phyloP scores from a whole-genome alignment of 305 asterid species.

The Solanum hybrid region DNA sequence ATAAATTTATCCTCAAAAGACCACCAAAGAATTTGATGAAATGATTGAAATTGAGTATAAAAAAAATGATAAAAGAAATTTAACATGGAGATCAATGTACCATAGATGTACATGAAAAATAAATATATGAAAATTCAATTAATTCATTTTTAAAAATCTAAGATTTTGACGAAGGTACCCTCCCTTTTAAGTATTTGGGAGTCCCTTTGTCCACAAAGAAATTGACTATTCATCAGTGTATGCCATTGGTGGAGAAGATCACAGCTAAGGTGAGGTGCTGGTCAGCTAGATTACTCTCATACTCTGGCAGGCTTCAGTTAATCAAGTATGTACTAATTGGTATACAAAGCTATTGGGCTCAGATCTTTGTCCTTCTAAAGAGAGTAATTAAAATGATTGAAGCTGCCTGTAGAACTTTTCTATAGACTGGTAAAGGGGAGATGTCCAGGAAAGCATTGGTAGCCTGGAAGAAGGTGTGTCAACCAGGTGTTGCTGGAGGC shows the following conservation, averaged over 20 bases:
- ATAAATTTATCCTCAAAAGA: not conserved
- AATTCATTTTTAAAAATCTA: too few species aligned
- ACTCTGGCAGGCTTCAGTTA: not conserved
- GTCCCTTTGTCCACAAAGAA: not conserved
- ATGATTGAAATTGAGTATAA: not conserved
- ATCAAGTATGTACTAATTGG: not conserved
- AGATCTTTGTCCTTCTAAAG: not conserved
- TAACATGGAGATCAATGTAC: not conserved
- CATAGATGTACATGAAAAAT: not conserved
- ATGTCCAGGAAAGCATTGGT: not conserved
- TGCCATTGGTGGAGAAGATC: not conserved
- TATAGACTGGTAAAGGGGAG: not conserved
- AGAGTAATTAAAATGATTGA: not conserved
- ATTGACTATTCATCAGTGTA: not conserved
- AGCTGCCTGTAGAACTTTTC: not conserved
- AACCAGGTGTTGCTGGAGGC: not conserved
- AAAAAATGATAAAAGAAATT: not conserved
- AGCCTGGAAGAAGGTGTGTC: not conserved
- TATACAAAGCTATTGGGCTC: not conserved
- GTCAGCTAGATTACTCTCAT: not conserved
- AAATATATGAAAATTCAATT: not conserved
- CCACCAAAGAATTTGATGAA: not conserved
- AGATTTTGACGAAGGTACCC: not conserved
- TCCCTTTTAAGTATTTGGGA: not conserved
- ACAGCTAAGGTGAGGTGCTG: not conserved